Conservation (phyloP, 805 yeast genomes). For the Suhomyces sp. region DNA sequence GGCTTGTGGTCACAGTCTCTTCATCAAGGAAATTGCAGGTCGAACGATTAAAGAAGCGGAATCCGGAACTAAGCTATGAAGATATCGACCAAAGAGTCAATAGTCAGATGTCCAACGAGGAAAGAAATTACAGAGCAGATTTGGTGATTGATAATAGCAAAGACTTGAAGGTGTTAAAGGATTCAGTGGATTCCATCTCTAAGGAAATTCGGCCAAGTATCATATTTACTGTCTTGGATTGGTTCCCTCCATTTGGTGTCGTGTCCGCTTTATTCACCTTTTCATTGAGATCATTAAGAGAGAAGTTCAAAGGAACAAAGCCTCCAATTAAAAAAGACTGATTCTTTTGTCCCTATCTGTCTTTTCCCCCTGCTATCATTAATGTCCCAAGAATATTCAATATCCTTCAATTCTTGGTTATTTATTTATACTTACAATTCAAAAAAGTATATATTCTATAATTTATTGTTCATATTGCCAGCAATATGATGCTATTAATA, state of each 20-base stretch:
- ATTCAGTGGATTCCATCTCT: conserved; percentile 21
- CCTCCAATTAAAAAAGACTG: conserved; percentile 5
- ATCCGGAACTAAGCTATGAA: conserved; percentile 58
- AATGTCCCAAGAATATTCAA: too few species aligned
- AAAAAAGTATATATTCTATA: too few species aligned
- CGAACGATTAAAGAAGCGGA: conserved; percentile 61
- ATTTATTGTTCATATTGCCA: too few species aligned
- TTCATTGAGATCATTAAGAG: conserved; percentile 6
- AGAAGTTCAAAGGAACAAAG: conserved; percentile 7
- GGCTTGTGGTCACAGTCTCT: conserved; percentile 63
- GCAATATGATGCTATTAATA: background rate
- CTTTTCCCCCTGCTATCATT: too few species aligned
- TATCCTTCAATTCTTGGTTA: too few species aligned
- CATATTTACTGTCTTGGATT: conserved; percentile 17
- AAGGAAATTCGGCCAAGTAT: conserved; percentile 30
- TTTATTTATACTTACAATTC: background rate
- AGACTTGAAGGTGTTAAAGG: conserved; percentile 22
- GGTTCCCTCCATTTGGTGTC: conserved; percentile 15
- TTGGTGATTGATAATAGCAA: conserved; percentile 62
- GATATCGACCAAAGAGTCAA: conserved; percentile 74
- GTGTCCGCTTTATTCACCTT: conserved; percentile 12
- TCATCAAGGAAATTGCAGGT: conserved; percentile 61
- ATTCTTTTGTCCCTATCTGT: background rate
- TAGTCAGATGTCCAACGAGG: conserved; percentile 70
- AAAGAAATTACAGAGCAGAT: conserved; percentile 61